Conservation (phyloP, 2,329 filamentous ascomycete genomes). For the Parastagonospora avenae region DNA sequence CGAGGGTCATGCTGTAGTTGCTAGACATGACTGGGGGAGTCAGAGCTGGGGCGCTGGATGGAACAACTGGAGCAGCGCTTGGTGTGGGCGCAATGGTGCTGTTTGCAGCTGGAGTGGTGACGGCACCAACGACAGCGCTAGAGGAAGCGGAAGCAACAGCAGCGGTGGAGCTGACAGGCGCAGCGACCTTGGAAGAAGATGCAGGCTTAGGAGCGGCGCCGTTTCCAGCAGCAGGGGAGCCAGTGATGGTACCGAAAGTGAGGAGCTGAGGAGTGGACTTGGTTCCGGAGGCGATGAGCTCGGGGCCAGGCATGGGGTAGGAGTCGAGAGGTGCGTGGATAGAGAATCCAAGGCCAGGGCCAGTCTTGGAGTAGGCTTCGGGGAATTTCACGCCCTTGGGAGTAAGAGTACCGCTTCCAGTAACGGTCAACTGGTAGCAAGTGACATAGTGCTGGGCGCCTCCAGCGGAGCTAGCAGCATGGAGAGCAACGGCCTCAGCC, state of each 20-base stretch:
- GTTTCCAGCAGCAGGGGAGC: slow-evolving; percentile 23
- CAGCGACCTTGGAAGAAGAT: slow-evolving; percentile 19
- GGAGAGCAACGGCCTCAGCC: slow-evolving; percentile 54
- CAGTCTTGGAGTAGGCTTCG: slow-evolving; percentile 47
- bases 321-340: slow-evolving; percentile 44
- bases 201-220: slow-evolving; percentile 23
- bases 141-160: slow-evolving; percentile 14
- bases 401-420: slow-evolving; percentile 38
- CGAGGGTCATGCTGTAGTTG: not conserved
- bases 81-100: slow-evolving; percentile 2
- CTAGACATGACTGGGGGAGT: slow-evolving; percentile 4
- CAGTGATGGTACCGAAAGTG: slow-evolving; percentile 30
- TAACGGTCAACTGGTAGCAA: slow-evolving; percentile 52
- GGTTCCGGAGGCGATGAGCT: slow-evolving; percentile 43
- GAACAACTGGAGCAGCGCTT: not conserved
- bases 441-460: slow-evolving; percentile 55
- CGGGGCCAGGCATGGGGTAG: slow-evolving; percentile 49
- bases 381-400: slow-evolving; percentile 55
- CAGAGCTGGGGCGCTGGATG: not conserved
- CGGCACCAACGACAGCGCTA: slow-evolving; percentile 11
- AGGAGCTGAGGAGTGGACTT: slow-evolving; percentile 28
- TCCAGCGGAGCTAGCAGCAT: slow-evolving; percentile 45
- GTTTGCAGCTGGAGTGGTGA: slow-evolving; percentile 13
- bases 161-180: slow-evolving; percentile 6
- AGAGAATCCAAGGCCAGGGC: slow-evolving; percentile 52